Evolutionary conservation across 345 rosid species (phyloP).

Genomic region (Ceriops decandra): DNA sequence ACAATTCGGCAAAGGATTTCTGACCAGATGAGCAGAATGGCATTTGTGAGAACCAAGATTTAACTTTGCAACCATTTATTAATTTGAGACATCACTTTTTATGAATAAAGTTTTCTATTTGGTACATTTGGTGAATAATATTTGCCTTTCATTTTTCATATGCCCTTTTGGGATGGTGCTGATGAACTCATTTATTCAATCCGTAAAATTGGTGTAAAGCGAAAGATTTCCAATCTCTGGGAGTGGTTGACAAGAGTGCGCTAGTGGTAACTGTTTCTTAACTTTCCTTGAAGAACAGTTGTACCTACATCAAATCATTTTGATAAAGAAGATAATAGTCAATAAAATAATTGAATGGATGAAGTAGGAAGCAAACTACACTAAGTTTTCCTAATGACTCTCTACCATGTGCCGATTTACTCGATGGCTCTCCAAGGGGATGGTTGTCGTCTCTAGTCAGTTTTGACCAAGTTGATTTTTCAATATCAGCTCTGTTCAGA

Average conservation of each 20-base stretch:
- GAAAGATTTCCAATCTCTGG: neutral
- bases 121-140: neutral
- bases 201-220: neutral
- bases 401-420: no score
- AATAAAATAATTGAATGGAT: neutral
- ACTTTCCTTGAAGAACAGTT: no score
- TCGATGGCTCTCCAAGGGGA: neutral
- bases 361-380: neutral
- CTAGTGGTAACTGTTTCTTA: no score
- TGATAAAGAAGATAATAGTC: no score
- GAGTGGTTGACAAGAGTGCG: no score
- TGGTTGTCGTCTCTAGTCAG: neutral
- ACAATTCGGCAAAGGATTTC: neutral
- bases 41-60: neutral
- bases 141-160: neutral
- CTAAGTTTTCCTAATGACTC: neutral
- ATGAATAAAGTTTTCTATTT: no score
- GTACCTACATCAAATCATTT: neutral
- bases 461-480: constrained; percentile 4
- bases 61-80: neutral
- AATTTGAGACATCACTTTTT: no score
- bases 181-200: neutral
- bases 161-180: neutral
- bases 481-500: neutral
- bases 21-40: neutral